Conservation (phyloP, 169 alveolate genomes). For the Plasmodium vinckei region DNA sequence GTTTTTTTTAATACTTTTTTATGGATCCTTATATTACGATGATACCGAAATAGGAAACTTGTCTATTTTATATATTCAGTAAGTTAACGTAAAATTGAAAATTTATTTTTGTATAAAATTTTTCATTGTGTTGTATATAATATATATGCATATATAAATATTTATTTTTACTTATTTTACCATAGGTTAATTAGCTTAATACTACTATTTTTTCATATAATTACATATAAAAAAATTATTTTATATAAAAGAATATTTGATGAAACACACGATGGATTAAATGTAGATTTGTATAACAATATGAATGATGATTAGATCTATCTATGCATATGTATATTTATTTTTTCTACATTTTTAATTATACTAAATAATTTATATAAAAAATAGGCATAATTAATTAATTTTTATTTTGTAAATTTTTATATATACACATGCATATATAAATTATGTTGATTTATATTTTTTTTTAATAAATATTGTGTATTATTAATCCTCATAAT, state of each 20-base stretch:
- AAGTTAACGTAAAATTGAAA: background rate
- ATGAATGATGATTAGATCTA: slow-evolving; percentile 40
- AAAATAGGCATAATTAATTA: background rate
- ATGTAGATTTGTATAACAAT: slow-evolving; percentile 63
- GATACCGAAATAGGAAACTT: slow-evolving; percentile 70
- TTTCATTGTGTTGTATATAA: background rate
- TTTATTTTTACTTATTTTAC: slow-evolving; percentile 13
- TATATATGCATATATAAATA: background rate
- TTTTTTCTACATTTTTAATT: background rate
- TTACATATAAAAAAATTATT: slow-evolving; percentile 50
- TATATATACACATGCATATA: slow-evolving; percentile 3
- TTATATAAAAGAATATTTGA: slow-evolving; percentile 67
- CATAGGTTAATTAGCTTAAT: slow-evolving; percentile 48
- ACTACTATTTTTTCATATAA: slow-evolving; percentile 62
- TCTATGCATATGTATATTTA: background rate
- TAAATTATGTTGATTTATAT: too few species aligned
- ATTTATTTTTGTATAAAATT: background rate
- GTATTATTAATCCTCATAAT: background rate
- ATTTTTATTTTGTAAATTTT: background rate
- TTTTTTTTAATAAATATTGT: slow-evolving; percentile 3
- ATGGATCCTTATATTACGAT: slow-evolving; percentile 70
- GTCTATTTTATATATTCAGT: slow-evolving; percentile 60
- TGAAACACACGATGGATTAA: slow-evolving; percentile 38
- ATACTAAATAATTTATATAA: background rate
- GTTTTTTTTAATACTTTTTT: slow-evolving; percentile 74